Evolutionary conservation across 2,329 filamentous ascomycete species (phyloP).

Genomic region (Clarireedia sp.): DNA sequence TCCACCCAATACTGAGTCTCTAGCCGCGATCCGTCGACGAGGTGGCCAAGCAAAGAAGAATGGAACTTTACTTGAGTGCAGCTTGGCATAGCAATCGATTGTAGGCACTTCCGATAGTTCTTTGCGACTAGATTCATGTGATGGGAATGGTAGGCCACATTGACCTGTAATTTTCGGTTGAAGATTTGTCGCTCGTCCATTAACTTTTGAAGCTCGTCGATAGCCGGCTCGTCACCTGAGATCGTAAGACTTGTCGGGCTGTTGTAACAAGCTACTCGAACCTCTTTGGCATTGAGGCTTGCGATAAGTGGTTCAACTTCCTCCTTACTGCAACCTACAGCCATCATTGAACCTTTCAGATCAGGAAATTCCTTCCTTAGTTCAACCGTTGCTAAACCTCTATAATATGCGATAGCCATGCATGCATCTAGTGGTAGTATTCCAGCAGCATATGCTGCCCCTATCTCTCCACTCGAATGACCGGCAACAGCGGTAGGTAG

Average conservation of each 20-base stretch:
- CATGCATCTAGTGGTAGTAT: constrained; percentile 17
- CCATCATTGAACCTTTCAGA: constrained; percentile 40
- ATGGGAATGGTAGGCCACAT: constrained; percentile 10
- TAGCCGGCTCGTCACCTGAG: constrained; percentile 15
- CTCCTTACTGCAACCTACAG: constrained; percentile 30
- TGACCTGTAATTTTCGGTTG: constrained; percentile 14
- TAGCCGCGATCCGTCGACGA: constrained; percentile 20
- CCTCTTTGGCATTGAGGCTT: constrained; percentile 3
- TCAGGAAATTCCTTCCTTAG: constrained; percentile 30
- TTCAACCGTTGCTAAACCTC: constrained; percentile 22
- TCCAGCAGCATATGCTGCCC: constrained; percentile 25
- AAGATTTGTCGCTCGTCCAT: constrained; percentile 21
- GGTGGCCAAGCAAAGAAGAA: constrained; percentile 34
- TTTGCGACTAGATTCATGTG: constrained; percentile 7
- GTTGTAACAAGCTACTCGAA: constrained; percentile 27
- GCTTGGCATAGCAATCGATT: constrained; percentile 1
- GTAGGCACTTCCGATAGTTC: constrained; percentile 5
- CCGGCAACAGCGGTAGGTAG: constrained; percentile 22
- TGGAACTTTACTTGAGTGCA: constrained; percentile 29
- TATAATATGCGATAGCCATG: constrained; percentile 24
- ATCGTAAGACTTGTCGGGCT: constrained; percentile 19
- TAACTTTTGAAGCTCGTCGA: constrained; percentile 13
- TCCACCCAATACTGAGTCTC: constrained; percentile 36
- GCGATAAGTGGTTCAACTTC: constrained; percentile 16
- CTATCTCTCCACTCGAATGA: constrained; percentile 28